These are phyloP conservation scores for Quercus ilex DNA, from an alignment of 306 rosid species.

Conservation along the genomic window DNA sequence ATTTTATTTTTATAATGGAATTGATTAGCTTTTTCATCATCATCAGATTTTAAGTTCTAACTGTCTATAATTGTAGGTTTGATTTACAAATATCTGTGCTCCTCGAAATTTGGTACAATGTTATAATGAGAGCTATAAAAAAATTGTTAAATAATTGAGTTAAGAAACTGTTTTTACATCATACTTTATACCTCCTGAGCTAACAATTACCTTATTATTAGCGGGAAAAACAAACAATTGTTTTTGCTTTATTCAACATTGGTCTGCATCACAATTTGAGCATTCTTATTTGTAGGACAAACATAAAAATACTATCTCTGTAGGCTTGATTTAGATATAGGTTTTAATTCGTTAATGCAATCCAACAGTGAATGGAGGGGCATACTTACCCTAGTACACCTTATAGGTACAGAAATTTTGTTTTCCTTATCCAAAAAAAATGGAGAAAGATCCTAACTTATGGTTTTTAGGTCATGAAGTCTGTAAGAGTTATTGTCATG, in stretches of 20 bases:
- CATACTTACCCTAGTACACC: too few relatives aligned
- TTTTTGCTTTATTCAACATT: too few relatives aligned
- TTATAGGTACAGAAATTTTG: too few relatives aligned
- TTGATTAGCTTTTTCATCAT: not conserved
- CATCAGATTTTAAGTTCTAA: not conserved
- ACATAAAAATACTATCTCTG: not conserved
- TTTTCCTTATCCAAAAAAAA: too few relatives aligned
- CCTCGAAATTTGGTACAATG: not conserved
- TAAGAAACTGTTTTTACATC: too few relatives aligned
- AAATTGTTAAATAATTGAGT: not conserved
- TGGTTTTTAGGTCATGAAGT: too few relatives aligned
- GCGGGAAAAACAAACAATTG: too few relatives aligned
- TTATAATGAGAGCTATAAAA: not conserved
- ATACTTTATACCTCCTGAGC: not conserved
- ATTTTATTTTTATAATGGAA: too few relatives aligned
- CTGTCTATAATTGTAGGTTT: not conserved
- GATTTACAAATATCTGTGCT: not conserved
- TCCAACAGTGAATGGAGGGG: too few relatives aligned
- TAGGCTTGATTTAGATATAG: not conserved
- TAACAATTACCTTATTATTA: not conserved
- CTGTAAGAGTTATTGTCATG: too few relatives aligned
- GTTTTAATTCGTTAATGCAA: not conserved
- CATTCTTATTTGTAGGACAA: not conserved
- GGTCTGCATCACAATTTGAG: not conserved
- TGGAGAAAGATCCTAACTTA: too few relatives aligned